Evolutionary conservation across 2,329 filamentous ascomycete genomes (phyloP).

Genomic region (Didymella exigua): DNA sequence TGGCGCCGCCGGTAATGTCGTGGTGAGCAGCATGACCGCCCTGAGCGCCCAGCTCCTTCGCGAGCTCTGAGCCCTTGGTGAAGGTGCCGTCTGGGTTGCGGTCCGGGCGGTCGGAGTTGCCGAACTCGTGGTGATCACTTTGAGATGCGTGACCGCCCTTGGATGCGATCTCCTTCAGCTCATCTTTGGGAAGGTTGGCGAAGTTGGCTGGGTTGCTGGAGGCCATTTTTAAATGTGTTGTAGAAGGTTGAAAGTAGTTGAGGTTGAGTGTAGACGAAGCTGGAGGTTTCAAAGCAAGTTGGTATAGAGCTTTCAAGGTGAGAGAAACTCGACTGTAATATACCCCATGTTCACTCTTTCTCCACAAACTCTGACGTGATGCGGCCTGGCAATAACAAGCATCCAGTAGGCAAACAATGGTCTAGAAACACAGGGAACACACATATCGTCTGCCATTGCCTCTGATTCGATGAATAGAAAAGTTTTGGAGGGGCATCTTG

Average conservation of each 20-base stretch:
- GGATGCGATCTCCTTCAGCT: conserved; percentile 55
- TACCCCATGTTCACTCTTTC: conserved; percentile 12
- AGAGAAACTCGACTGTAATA: conserved; percentile 14
- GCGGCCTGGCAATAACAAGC: conserved; percentile 18
- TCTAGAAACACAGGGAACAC: not conserved
- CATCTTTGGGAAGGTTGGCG: conserved; percentile 58
- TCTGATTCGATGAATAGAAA: conserved; percentile 10
- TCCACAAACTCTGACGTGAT: conserved; percentile 27
- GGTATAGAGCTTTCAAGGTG: not conserved
- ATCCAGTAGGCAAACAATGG: conserved; percentile 8
- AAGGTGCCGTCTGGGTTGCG: conserved; percentile 50
- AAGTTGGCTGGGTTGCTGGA: conserved; percentile 59
- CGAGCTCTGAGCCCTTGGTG: conserved; percentile 45
- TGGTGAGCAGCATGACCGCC: conserved; percentile 45
- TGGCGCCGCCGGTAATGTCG: conserved; percentile 11
- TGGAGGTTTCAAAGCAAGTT: not conserved
- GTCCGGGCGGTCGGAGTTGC: conserved; percentile 24
- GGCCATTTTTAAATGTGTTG: conserved; percentile 36
- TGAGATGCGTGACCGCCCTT: conserved; percentile 56
- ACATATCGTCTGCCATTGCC: not conserved
- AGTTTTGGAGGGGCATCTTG: not conserved
- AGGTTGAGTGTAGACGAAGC: not conserved
- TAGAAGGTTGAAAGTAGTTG: not conserved
- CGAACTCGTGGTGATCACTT: conserved; percentile 20
- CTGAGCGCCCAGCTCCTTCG: conserved; percentile 46